Conservation (phyloP, 2,329 filamentous ascomycete genomes). For the Penicillium paneum region DNA sequence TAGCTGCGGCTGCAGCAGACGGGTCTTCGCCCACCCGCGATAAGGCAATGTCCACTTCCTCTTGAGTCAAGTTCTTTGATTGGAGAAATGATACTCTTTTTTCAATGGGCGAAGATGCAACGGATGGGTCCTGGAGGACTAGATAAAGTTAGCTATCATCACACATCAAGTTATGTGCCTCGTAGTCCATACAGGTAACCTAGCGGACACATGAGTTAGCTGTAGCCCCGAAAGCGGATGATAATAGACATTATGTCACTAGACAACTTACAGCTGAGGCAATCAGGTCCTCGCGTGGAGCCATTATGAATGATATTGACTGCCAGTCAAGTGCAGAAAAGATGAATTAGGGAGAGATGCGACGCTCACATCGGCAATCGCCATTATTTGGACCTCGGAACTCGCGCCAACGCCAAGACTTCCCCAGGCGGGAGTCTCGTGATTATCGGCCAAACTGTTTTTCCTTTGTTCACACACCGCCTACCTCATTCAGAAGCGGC, state of each 20-base stretch:
- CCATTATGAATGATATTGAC: constrained; percentile 58
- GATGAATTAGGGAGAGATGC: constrained; percentile 15
- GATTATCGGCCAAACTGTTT: constrained; percentile 24
- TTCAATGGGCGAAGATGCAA: constrained; percentile 83
- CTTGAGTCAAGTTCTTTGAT: constrained; percentile 94
- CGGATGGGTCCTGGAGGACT: constrained; percentile 94
- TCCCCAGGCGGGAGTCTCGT: constrained; percentile 34
- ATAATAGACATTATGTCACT: constrained; percentile 17
- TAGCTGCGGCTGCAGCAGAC: constrained; percentile 44
- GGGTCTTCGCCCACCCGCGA: constrained; percentile 66
- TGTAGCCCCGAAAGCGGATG: constrained; percentile 25
- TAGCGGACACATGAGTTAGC: constrained; percentile 32
- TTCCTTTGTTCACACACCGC: constrained; percentile 27
- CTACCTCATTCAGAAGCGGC: constrained; percentile 25
- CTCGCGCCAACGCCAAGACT: constrained; percentile 24
- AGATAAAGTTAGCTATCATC: constrained; percentile 20
- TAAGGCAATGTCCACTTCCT: constrained; percentile 85
- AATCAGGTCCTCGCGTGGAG: constrained; percentile 83
- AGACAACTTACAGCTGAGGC: constrained; percentile 66
- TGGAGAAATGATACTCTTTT: constrained; percentile 89
- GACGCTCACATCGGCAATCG: constrained; percentile 25
- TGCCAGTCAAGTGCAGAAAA: constrained; percentile 8
- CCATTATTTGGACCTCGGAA: constrained; percentile 39
- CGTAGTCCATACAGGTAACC: constrained; percentile 50
- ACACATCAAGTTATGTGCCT: neutral